phyloP scores from a whole-genome alignment of 1,284 basidiomycete genomes.

The Golubevia sp. region DNA sequence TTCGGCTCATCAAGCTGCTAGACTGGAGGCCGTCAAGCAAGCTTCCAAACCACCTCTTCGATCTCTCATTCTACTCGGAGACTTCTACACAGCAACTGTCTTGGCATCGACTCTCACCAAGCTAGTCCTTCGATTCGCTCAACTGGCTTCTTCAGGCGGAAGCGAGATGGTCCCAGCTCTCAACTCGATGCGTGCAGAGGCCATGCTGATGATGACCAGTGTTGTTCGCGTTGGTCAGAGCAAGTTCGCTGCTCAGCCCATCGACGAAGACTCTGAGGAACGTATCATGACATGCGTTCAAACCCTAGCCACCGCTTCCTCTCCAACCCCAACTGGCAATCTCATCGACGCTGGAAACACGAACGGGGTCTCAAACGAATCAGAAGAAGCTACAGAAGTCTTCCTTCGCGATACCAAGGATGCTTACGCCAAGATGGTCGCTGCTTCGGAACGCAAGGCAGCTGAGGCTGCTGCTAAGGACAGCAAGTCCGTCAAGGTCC shows the following conservation, averaged over 20 bases:
- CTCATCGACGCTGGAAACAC: constrained; percentile 24
- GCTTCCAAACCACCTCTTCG: constrained; percentile 88
- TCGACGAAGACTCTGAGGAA: constrained; percentile 97
- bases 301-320: constrained; percentile 70
- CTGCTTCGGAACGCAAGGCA: constrained; percentile 56
- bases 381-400: constrained; percentile 75
- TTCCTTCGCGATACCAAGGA: constrained; percentile 91
- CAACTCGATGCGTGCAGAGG: constrained; percentile 76
- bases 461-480: constrained; percentile 85
- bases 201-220: constrained; percentile 98
- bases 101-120: constrained; percentile 88
- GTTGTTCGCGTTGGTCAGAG: constrained; percentile 96
- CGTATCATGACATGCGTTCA: constrained; percentile 96
- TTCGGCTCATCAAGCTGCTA: constrained; percentile 69
- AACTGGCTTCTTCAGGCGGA: constrained; percentile 59
- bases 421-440: constrained; percentile 92
- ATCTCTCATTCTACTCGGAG: constrained; percentile 89
- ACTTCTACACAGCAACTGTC: constrained; percentile 94
- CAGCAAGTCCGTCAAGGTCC: constrained; percentile 74
- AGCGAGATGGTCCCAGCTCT: no score
- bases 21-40: constrained; percentile 79
- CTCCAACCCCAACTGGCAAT: constrained; percentile 5
- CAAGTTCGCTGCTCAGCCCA: constrained; percentile 87
- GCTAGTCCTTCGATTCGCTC: constrained; percentile 80
- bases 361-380: constrained; percentile 48